Evolutionary conservation across 495 filamentous ascomycete genomes (phyloP).

Genomic region (Cercophora newfieldiana): DNA sequence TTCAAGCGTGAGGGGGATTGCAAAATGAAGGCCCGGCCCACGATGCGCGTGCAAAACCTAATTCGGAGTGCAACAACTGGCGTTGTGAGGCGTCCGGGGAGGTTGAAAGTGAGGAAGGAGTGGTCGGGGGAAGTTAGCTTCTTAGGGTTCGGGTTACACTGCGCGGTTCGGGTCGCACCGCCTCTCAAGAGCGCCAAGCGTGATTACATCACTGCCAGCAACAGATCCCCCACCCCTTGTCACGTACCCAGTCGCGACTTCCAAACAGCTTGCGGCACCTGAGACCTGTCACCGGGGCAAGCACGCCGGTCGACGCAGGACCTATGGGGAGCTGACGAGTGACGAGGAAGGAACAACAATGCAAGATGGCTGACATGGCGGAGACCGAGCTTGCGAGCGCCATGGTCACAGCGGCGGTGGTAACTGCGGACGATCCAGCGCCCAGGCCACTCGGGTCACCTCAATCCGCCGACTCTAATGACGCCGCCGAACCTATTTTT

Average conservation of each 20-base stretch:
- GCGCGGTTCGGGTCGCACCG: neutral
- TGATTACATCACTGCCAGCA: neutral
- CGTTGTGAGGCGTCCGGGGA: neutral
- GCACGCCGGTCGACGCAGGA: neutral
- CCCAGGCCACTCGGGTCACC: slow-evolving; percentile 1
- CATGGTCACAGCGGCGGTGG: neutral
- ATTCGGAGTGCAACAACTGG: neutral
- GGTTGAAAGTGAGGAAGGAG: neutral
- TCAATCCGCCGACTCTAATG: slow-evolving; percentile 8
- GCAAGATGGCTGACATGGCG: slow-evolving; percentile 22
- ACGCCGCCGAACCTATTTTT: slow-evolving; percentile 34
- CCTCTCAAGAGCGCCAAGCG: too few relatives aligned
- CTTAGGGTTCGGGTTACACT: neutral
- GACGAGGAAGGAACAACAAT: neutral
- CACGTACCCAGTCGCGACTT: neutral
- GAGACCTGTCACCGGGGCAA: neutral
- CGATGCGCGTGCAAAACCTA: slow-evolving; percentile 1
- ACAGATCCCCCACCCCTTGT: neutral
- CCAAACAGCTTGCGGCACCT: neutral
- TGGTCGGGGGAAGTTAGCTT: too few relatives aligned
- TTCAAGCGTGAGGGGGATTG: neutral
- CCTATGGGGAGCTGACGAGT: neutral
- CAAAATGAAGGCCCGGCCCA: neutral
- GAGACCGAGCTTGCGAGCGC: slow-evolving; percentile 25
- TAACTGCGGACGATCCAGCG: neutral